Evolutionary conservation across 208 protist genomes (phyloP), one percentile per base, ranked within the genome.

Genomic region (Zelonia costaricensis): DNA sequence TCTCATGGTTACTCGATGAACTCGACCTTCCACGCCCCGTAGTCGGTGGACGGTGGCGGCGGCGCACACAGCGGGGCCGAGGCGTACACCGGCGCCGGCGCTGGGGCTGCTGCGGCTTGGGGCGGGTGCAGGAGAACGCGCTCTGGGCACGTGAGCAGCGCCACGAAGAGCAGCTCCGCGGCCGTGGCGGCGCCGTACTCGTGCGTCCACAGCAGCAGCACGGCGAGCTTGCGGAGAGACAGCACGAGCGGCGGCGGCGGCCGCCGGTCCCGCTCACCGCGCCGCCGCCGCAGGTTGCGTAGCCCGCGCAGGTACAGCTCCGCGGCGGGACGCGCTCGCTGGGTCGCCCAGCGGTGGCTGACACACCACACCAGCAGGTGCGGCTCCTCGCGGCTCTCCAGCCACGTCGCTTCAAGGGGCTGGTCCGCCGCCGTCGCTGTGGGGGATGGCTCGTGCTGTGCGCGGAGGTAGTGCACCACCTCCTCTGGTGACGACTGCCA

Each of bases 121-220:
- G 33, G 33, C 33, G 33, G 59, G 48, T 35, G 23, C 23, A 73
- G 44, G 15, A 48, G 61, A 10, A 52, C 74, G 3, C 16, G 22
- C 2, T 52, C 43, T 20, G 44, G 55, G n/a, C 73, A 49, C 16
- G 59, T 56, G n/a, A 66, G 38, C 25, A 91, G 60, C 39, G 73
- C 69, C 43, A 76, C 69, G 22, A 74, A 62, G 48, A 91, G 65
- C 75, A 91, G 86, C 28, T 77, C 63, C 1, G 30, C 43, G 13
- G 80, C 80, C 42, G 69, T 61, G 16, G 15, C 28, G 3, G 18
- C 54, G 3, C 80, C 80, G 53, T 83, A 91, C 69, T 91, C 84
- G 45, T 86, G 74, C 20, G 79, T 72, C 81, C 84, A 91, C 49
- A 91, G 42, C 20, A 52, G 65, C 3, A 82, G 25, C 33, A 69